Base-by-base conservation (phyloP, 768 basidiomycete genomes). In the Suillus weaverae region DNA sequence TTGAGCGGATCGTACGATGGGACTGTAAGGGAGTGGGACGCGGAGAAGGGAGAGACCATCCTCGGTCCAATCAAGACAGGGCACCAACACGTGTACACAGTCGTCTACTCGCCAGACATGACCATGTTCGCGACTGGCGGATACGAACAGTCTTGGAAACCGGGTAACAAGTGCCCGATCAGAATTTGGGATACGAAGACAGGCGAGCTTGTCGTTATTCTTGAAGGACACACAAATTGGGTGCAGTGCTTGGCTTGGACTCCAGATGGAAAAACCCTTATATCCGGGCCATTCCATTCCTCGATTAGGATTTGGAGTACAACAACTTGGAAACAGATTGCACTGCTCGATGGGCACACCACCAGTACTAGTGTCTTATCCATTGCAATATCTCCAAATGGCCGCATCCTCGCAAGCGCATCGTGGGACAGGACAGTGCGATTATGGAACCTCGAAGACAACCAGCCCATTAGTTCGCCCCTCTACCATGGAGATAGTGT, bases 61-160 rank as follows among this genome's bases (percentile, higher is more conserved):
- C 18, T 43, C 8, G 8, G 3, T 1, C 41, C 43, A 10, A n/a
- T 44, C 20, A n/a, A 44, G 20, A n/a, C 22, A 14, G 48, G 22
- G 22, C 6, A 50, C 2, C 1, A 6, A 7, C 2, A 0, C 0
- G 22, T 50, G 14, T 0, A 1, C 2, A 7, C 22, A 26, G 22
- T 3, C 13, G 13, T 26, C 6, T 50, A 50, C 22, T 26, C 22
- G 0, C 48, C 22, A 16, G 13, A 50, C 48, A 50, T 1, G 22
- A 50, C 48, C 22, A 14, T 26, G 22, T 50, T 26, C 13, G 48
- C 48, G 0, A 50, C 46, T 48, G 13, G 20, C 10, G 43, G 43
- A 2, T 10, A 35, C 8, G 41, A 41, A 41, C 41, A 6, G 39
- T 5, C 39, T 39, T 39, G 14, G 4, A 11, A 14, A 5, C 14